Base-by-base conservation (phyloP, 257 asterid genomes). In the Knoxia roxburghii region DNA sequence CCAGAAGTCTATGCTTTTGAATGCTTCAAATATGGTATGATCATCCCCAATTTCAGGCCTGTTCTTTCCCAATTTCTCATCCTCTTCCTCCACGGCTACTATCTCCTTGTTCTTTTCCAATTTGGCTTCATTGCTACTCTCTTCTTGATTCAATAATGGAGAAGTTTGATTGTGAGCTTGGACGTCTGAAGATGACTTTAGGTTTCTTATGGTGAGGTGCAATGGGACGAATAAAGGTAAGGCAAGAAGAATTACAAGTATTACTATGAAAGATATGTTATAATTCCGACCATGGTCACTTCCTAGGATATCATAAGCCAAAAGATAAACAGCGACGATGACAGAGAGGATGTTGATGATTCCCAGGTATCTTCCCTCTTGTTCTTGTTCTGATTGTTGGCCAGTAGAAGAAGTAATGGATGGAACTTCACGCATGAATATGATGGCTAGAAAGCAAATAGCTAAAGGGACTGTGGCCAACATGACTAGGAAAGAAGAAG, bases 361-460 rank as follows among this genome's bases (percentile, higher is more conserved):
- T 24, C 71, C 69, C n/a, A 71, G 40, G 32, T 66, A 65, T 46
- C 33, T 50, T 13, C 46, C 62, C 30, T 69, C 74, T 0, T 69
- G 61, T 37, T 68, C 50, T 57, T 74, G 71, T 51, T 68, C 74
- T 24, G 13, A n/a, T 7, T 52, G 26, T 0, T 5, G 55, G 24
- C 9, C 24, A 2, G 39, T 33, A 6, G 62, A 0, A 10, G 63
- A 33, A 6, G 63, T 58, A 14, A 9, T 20, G 8, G 68, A 72
- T 49, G 76, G 73, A 40, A 61, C 68, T 70, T 65, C 66, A 18
- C 73, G 76, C 20, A 75, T 54, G 68, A 75, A 75, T 9, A 66
- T 10, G n/a, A 61, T 23, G 0, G 67, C 73, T 32, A 61, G 4
- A 0, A 71, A 39, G 57, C 80, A 76, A 61, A 71, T 55, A 32